Base-by-base conservation (phyloP, 441 rosid genomes). In the Populus tomentosa region DNA sequence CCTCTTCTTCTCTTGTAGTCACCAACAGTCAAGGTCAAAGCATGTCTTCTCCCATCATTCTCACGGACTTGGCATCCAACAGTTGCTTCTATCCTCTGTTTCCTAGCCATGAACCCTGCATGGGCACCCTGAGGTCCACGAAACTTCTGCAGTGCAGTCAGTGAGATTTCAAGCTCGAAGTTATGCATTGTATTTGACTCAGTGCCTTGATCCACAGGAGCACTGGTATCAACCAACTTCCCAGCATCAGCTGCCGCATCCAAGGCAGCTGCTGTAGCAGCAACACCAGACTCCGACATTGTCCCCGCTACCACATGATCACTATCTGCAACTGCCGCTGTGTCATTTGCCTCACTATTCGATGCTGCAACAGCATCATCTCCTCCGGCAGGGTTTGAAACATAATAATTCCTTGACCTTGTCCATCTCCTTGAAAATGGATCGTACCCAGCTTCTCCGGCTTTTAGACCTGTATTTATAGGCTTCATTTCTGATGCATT, bases 401-500 rank as follows among this genome's bases (percentile, higher is more conserved):
- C 88, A 73, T 88, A 95, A 85, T 94, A 95, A 84, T 94, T 95
- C 66, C 90, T 90, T 64, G 98, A 95, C 82, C 97, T 87, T 8
- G 99, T 94, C 99, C 99, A 94, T 85, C 98, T 89, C 80, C 99
- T 92, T 42, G 99, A 95, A 87, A 94, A 95, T 56, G 99, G 98
- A 81, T 95, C 99, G 74, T 94, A 95, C 24, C 98, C 99, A 40
- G 92, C 99, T 85, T 95, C 99, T 69, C 98, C 99, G 11, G 94
- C 99, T 79, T 95, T 95, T 75, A 92, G 88, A 80, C 80, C 75
- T 20, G 92, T 85, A 46, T 85, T 85, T 7, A 82, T 69, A 0
- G 91, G 90, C 80, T 88, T 95, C 61, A 89, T 32, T 75, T 86
- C 98, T 0, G 99, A 95, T 18, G 99, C 99, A 78, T 88, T 95